Base-by-base conservation (phyloP, 768 basidiomycete species). In the Porphyrellus cyaneotinctus region DNA sequence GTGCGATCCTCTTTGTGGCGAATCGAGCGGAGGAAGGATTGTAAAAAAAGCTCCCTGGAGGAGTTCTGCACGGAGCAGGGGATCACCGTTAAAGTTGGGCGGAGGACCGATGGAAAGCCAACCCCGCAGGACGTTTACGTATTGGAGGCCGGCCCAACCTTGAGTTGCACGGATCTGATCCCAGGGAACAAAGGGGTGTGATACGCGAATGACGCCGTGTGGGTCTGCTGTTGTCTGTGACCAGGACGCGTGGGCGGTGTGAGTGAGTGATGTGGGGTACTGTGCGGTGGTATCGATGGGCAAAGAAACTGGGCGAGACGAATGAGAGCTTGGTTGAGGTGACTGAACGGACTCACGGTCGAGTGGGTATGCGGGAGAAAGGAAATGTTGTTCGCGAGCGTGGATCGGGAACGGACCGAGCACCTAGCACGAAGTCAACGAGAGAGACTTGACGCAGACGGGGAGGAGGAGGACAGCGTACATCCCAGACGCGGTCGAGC, bases 111-210 rank as follows among this genome's bases (percentile, higher is more conserved):
- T 54, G 2, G 78, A 84, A 6, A 94, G 52, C 11, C 77, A 79
- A 0, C 87, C 80, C 32, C 80, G 83, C 17, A 94, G 74, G 28
- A 92, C 70, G 9, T 80, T 76, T 60, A 91, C 83, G 60, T 91
- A 88, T 67, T 95, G 92, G 17, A 94, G 70, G 20, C 81, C 85
- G 22, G 91, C 86, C 92, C 92, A 94, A 13, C 92, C 92, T 68
- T 91, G 87, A 2, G 85, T 84, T 23, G 78, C 74, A 13, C 91
- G 83, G 49, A 94, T 74, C 45, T 77, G 74, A 28, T 78, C 67
- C 92, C 65, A 81, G 80, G 85, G 78, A 52, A 87, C 75, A 41
- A 77, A 54, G 5, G 85, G 87, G 57, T 87, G 85, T 0, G 82
- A 78, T n/a, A 90, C 68, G n/a, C 71, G 63, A 17, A 92, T 65